These are phyloP conservation scores for Oryza meridionalis DNA, from an alignment of 176 grass and related monocot genomes.

Conservation along the genomic window DNA sequence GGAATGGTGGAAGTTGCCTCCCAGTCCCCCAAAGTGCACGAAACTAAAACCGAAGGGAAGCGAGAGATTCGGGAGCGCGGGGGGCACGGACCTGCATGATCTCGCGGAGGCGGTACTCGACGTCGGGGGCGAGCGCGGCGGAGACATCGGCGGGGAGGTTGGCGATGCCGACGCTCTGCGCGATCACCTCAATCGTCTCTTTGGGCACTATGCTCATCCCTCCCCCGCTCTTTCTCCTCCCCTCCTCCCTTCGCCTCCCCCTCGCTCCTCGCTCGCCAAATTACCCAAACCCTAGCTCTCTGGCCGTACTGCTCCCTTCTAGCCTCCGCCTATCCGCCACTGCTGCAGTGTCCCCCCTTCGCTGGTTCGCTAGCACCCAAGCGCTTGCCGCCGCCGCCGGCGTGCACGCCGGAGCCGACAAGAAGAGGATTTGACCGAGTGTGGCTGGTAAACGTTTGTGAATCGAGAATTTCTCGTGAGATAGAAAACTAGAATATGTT, in stretches of 20 bases:
- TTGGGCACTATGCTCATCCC: conserved; percentile 89
- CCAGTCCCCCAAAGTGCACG: background rate
- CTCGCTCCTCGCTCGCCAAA: background rate
- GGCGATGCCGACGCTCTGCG: conserved; percentile 84
- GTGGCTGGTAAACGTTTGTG: background rate
- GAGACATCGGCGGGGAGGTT: conserved; percentile 76
- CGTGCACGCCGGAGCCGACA: background rate
- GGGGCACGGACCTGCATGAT: conserved; percentile 72
- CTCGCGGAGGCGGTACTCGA: conserved; percentile 95
- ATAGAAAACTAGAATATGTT: too few relatives aligned
- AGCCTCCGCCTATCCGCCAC: background rate
- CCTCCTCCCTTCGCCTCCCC: background rate
- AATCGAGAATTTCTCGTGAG: too few relatives aligned
- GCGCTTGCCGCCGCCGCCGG: background rate
- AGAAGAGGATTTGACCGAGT: background rate
- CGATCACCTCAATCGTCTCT: conserved; percentile 90
- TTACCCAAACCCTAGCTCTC: conserved; percentile 39
- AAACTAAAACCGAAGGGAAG: background rate
- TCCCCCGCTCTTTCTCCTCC: background rate
- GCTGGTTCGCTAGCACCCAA: background rate
- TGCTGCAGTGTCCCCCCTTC: background rate
- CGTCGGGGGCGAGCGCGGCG: conserved; percentile 71
- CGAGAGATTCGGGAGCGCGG: too few relatives aligned
- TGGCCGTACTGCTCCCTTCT: background rate
- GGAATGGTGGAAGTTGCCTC: background rate